Base-by-base conservation (phyloP, 148 eudicot genomes). In the Agrostemma githago region DNA sequence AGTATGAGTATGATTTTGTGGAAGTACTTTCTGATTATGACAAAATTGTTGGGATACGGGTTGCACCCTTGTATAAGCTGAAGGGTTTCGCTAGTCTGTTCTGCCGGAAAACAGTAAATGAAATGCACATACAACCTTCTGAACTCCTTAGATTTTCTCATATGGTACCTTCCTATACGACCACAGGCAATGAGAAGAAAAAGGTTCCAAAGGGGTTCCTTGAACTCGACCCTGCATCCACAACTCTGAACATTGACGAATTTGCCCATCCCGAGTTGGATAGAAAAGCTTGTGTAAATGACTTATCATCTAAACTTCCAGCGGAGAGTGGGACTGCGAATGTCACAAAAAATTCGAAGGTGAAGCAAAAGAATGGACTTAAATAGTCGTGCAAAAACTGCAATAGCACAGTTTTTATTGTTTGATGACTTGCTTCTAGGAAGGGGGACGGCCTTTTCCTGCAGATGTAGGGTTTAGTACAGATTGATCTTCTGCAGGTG, bases 221-320 rank as follows among this genome's bases (percentile, higher is more conserved):
- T 74, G 98, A 94, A 74, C 96, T 94, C 42, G 98, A 94, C 70
- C 90, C 98, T 6, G 97, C 91, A 79, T 84, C 87, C 58, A 69
- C 92, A 70, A 84, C 93, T 37, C 1, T 42, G 77, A 83, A 84
- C 57, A 74, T 85, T 44, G 82, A 74, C 80, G 92, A 89, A 78
- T 71, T 81, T 54, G 15, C 70, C 70, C 56, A 75, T 74, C 75
- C 85, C 21, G 67, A 64, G 40, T 0, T 14, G 14, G 68, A 76
- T 67, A 41, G 62, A 20, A 59, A 70, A 39, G 38, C 38, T 66
- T 46, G 68, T 39, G 66, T 34, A 40, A 43, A 10, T 46, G 40
- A 66, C 54, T 62, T 73, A 4, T 68, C 73, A 4, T 68, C 73
- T 44, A 73, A 57, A 21, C 66, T 74, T 51, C 60, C 65, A 41